A percentile compares a stretch with the other conserved stretches of the same genome.
Conservation (phyloP, 2,329 filamentous ascomycete genomes). For the Verticillium nubilum region DNA sequence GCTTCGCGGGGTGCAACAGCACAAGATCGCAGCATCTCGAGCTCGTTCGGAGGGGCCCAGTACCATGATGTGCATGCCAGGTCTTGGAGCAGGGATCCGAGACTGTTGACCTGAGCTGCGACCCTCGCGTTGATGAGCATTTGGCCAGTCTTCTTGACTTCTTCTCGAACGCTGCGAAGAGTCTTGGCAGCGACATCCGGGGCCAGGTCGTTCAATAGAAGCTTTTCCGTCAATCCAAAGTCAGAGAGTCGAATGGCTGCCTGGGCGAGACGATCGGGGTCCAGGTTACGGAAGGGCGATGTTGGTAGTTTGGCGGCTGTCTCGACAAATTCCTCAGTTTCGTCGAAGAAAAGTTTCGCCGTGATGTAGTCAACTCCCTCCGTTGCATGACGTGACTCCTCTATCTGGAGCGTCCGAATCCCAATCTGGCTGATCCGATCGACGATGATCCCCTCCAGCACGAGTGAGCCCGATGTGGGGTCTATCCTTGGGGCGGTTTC, state of each 20-base stretch:
- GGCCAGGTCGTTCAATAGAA: not conserved
- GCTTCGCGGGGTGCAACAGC: not conserved
- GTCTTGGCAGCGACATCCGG: not conserved
- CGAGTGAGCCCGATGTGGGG: constrained; percentile 5
- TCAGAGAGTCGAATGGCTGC: not conserved
- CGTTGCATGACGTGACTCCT: not conserved
- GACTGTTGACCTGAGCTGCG: not conserved
- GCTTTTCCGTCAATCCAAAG: not conserved
- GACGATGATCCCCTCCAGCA: constrained; percentile 14
- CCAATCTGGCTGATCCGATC: constrained; percentile 17
- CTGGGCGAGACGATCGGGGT: not conserved
- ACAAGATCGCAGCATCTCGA: not conserved
- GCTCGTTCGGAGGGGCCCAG: not conserved
- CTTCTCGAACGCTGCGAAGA: not conserved
- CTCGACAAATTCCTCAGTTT: constrained; percentile 15
- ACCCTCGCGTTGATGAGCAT: not conserved
- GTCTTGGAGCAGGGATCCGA: not conserved
- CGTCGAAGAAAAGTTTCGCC: constrained; percentile 17
- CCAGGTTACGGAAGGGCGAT: not conserved
- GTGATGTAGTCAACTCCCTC: constrained; percentile 16
- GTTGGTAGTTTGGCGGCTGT: not conserved
- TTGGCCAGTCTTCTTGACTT: not conserved
- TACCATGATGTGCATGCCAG: not conserved
- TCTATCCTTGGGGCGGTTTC: constrained; percentile 3
- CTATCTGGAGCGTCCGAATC: constrained; percentile 2